Evolutionary conservation across 2,329 filamentous ascomycete genomes (phyloP), one percentile per base, ranked within the genome.

Genomic region (Catunica adiposa): DNA sequence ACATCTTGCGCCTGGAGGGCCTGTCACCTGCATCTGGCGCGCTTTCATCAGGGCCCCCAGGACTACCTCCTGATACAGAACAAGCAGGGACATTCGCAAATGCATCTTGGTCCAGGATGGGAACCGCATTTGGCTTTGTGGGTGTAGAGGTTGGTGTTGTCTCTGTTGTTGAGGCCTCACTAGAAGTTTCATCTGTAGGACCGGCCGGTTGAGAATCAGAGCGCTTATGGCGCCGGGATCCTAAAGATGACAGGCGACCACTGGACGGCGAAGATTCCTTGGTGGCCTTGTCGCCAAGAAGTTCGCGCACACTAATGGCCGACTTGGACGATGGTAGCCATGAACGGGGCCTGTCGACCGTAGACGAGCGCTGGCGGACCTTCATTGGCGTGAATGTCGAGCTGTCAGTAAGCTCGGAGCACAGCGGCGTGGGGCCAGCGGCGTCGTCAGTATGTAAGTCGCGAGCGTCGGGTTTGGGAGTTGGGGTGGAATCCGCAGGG

Each of bases 241-340:
- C 51, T 37, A 40, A 31, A 23, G 53, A 54, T 25, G 48, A 42
- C 9, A 55, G 29, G 44, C 47, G 44, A 26, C 44, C 44, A 48
- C 42, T 20, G 22, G 44, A 26, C 5, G 23, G 9, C 23, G 20
- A 48, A 42, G 58, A 51, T 23, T 67, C 62, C 40, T 60, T 62
- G 14, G 34, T 17, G n/a, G 52, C 17, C 44, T 53, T 58, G 23
- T 56, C 54, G 44, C 54, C 46, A 9, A 66, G 56, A 46, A 65
- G 61, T 20, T 64, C 63, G 9, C 64, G 63, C n/a, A 68, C 61
- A 55, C 71, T 67, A 40, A 68, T 63, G 3, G 67, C 62, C 11
- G 70, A 69, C 60, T 69, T 74, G 23, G 73, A 70, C 62, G 67
- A 67, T 14, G 70, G 68, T 57, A 79, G 69, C 77, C 76, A 79